Evolutionary conservation across 2,329 filamentous ascomycete species (phyloP), one percentile per base, ranked within the genome.

Genomic region (Mollisiaceae sp.): DNA sequence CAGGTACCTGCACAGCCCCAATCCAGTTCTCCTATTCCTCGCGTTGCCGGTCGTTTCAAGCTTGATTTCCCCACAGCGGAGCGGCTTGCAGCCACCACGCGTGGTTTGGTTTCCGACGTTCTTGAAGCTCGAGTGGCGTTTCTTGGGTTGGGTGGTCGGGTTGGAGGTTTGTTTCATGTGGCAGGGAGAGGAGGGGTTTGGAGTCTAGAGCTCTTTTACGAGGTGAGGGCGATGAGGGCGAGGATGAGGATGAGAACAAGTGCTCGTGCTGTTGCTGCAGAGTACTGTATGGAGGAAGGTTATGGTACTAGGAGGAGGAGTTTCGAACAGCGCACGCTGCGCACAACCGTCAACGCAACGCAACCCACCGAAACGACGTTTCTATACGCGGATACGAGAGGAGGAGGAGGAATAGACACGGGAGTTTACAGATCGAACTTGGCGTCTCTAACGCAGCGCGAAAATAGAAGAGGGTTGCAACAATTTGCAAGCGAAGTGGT

Each of bases 151-250:
- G 41, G 39, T 56, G 52, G 50, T 8, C 20, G 9, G n/a, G 55
- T 41, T 38, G 50, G 57, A 36, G n/a, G 45, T 56, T 60, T 36
- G 56, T 60, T 64, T 60, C 57, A 54, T 64, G 56, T 64, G 56
- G n/a, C n/a, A n/a, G n/a, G n/a, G n/a, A n/a, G n/a, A n/a, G 38
- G 56, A 43, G 36, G 56, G 36, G 56, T 55, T 60, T 55, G 36
- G 56, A 36, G 56, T 54, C 55, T 38, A 32, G 9, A 50, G n/a
- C 43, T 60, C 11, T 41, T 50, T 60, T 27, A 35, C 39, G 35
- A 59, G 55, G 35, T 36, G 38, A 8, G 22, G 36, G 9, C 41
- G 38, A 24, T 22, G 18, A 24, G 11, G 38, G 8, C 41, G 41
- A 43, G 41, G n/a, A n/a, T n/a, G n/a, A 32, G 27, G 27, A 6